These are phyloP conservation scores for Chlorella vulgaris DNA, from an alignment of 139 green algal genomes.

Conservation along the genomic window DNA sequence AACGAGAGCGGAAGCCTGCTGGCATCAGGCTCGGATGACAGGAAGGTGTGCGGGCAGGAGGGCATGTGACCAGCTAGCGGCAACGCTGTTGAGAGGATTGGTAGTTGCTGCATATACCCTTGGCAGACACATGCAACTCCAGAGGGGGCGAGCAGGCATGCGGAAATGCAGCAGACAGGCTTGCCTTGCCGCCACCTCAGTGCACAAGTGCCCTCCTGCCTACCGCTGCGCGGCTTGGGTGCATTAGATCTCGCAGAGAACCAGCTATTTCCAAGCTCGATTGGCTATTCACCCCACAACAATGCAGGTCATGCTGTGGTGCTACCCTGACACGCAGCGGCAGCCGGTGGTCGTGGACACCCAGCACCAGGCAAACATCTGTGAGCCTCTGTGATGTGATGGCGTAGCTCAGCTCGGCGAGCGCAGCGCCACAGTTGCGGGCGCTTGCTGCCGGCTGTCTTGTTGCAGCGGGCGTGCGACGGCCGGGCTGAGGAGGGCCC, in stretches of 20 bases:
- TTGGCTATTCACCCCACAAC: neutral
- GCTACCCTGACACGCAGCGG: conserved; percentile 58
- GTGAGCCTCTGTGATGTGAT: neutral
- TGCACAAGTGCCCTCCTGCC: no score
- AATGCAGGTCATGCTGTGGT: conserved; percentile 59
- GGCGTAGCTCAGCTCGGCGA: no score
- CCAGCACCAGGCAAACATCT: conserved; percentile 58
- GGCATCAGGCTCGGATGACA: conserved; percentile 78
- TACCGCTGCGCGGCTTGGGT: neutral
- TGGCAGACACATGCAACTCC: no score
- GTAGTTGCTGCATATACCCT: no score
- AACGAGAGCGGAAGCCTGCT: conserved; percentile 72
- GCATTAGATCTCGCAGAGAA: neutral
- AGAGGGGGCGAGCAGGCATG: no score
- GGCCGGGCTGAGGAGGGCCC: no score
- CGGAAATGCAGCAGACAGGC: no score
- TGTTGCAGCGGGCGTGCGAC: no score
- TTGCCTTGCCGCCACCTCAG: no score
- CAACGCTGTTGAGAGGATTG: neutral
- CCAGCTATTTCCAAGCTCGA: neutral
- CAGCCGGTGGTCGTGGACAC: conserved; percentile 68
- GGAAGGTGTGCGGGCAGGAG: conserved; percentile 33
- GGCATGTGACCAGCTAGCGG: neutral
- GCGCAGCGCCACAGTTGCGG: no score
- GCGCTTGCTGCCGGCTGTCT: no score